A percentile compares a stretch with the other conserved stretches of the same genome.
phyloP scores from a whole-genome alignment of 352 stramenopile genomes.

The Globisporangium paroecandrum region DNA sequence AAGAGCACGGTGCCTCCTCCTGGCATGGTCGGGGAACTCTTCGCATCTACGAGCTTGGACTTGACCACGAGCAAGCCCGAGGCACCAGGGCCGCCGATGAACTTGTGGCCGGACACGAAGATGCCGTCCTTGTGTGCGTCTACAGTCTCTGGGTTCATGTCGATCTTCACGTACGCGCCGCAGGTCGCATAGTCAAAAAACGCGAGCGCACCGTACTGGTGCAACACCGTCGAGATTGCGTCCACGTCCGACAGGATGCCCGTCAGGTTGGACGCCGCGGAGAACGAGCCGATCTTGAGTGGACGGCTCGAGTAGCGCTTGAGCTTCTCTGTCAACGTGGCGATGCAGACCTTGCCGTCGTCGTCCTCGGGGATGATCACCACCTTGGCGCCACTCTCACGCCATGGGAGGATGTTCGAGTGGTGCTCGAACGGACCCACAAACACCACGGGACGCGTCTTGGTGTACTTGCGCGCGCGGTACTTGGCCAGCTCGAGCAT shows the following conservation, averaged over 20 bases:
- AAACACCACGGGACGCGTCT: slow-evolving; percentile 81
- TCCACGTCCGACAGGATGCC: slow-evolving; percentile 91
- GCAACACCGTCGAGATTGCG: slow-evolving; percentile 84
- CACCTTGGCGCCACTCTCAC: slow-evolving; percentile 89
- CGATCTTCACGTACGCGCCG: slow-evolving; percentile 90
- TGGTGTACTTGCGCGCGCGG: slow-evolving; percentile 3
- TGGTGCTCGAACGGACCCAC: slow-evolving; percentile 96
- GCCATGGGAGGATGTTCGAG: slow-evolving; percentile 96
- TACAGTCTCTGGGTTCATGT: slow-evolving; percentile 93
- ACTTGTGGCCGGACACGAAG: slow-evolving; percentile 97
- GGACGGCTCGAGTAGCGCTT: slow-evolving; percentile 43
- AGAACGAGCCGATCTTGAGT: slow-evolving; percentile 89
- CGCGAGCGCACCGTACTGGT: slow-evolving; percentile 88
- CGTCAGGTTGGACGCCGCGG: slow-evolving; percentile 94
- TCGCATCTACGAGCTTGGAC: slow-evolving; percentile 64
- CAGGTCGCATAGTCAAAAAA: slow-evolving; percentile 96
- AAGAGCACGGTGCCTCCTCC: slow-evolving; percentile 52
- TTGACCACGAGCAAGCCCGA: slow-evolving; percentile 95
- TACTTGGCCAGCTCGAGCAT: slow-evolving; percentile 44
- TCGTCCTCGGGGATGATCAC: slow-evolving; percentile 64
- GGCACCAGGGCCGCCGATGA: slow-evolving; percentile 90
- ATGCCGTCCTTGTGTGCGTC: slow-evolving; percentile 90
- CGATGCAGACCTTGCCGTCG: slow-evolving; percentile 49
- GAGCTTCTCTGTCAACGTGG: slow-evolving; percentile 49
- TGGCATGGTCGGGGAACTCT: slow-evolving; percentile 49